Conservation (phyloP, 2,329 filamentous ascomycete genomes). For the Penicillium sp. region DNA sequence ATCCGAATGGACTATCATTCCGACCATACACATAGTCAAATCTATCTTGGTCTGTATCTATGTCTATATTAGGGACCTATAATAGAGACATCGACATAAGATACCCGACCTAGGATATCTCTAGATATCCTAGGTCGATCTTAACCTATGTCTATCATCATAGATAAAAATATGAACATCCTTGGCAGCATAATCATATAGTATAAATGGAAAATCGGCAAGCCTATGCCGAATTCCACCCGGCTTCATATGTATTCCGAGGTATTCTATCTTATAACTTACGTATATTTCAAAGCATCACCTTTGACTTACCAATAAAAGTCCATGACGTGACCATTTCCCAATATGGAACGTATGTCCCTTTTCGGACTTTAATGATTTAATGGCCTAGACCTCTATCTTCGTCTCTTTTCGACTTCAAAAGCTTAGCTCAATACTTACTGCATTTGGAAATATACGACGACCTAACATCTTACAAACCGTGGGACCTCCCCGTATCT, state of each 20-base stretch:
- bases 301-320: neutral
- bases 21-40: constrained; percentile 11
- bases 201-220: neutral
- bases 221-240: neutral
- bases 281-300: neutral
- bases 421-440: neutral
- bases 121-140: too few relatives aligned
- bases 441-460: constrained; percentile 3
- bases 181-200: neutral
- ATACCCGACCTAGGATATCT: too few relatives aligned
- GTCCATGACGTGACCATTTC: constrained; percentile 2
- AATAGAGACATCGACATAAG: too few relatives aligned
- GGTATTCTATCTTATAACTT: neutral
- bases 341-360: neutral
- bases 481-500: neutral
- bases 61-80: too few relatives aligned
- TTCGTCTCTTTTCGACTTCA: too few relatives aligned
- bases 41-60: too few relatives aligned
- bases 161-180: neutral
- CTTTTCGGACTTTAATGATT: neutral
- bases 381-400: too few relatives aligned
- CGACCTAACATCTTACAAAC: neutral
- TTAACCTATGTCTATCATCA: too few relatives aligned
- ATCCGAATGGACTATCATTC: constrained; percentile 19
- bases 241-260: neutral